phyloP scores from a whole-genome alignment of 148 eudicot species.

The Dysphania ambrosioides region DNA sequence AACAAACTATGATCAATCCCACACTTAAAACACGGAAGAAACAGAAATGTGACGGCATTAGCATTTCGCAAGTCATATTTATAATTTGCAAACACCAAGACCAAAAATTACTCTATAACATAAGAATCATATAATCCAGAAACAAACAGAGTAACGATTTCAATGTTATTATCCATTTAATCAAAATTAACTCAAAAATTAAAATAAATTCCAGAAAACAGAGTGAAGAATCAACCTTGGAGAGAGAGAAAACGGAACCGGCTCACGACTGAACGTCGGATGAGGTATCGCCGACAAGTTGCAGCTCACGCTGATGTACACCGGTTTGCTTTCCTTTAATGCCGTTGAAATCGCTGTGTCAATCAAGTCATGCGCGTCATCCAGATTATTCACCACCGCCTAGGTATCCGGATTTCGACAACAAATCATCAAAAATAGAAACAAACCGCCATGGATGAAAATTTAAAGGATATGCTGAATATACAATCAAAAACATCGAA shows the following conservation, averaged over 20 bases:
- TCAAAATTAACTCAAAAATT: neutral
- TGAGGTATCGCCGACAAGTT: conserved; percentile 67
- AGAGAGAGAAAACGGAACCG: conserved; percentile 58
- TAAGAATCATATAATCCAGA: too few species aligned
- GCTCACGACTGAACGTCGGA: conserved; percentile 68
- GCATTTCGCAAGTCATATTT: too few species aligned
- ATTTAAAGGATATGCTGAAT: too few species aligned
- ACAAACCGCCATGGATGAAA: neutral
- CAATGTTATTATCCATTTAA: neutral
- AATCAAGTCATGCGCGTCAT: conserved; percentile 68
- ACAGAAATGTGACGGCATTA: too few species aligned
- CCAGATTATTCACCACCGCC: conserved; percentile 81
- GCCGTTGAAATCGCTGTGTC: conserved; percentile 82
- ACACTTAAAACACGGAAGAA: too few species aligned
- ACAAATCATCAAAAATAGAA: too few species aligned
- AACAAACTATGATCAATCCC: too few species aligned
- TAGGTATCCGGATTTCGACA: conserved; percentile 1
- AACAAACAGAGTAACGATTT: too few species aligned
- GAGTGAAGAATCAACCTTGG: conserved; percentile 40
- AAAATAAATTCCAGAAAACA: neutral
- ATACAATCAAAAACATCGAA: too few species aligned
- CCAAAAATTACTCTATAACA: too few species aligned
- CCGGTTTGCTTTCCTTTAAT: conserved; percentile 84
- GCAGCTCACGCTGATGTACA: conserved; percentile 66
- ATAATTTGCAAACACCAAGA: too few species aligned